Percentiles rank a stretch among this genome's conserved stretches.
phyloP scores from a whole-genome alignment of 371 early-diverging fungal species.

The Lichtheimia ramosa region DNA sequence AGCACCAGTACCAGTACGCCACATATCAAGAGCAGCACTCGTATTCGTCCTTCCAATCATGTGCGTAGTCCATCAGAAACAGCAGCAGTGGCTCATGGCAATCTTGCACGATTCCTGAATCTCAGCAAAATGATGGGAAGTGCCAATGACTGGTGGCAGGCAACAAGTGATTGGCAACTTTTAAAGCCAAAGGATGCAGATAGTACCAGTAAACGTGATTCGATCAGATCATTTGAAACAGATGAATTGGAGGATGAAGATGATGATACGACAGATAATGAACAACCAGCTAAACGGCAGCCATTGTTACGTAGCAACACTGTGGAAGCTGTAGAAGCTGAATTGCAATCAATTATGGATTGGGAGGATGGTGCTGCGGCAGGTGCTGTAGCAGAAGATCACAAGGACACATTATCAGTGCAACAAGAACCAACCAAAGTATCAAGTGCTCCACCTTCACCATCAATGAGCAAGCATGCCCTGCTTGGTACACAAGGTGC shows the following conservation, averaged over 20 bases:
- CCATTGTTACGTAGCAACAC: constrained; percentile 39
- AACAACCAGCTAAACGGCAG: constrained; percentile 6
- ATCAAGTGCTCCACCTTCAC: constrained; percentile 7
- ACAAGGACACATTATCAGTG: constrained; percentile 3
- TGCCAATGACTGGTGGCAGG: constrained; percentile 20
- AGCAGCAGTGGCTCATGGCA: constrained; percentile 2
- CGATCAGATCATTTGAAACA: constrained; percentile 23
- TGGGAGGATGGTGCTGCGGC: constrained; percentile 17
- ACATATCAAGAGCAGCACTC: not conserved
- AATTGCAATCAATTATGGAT: constrained; percentile 58
- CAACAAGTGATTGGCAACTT: constrained; percentile 7
- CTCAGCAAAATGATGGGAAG: constrained; percentile 32
- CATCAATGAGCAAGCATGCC: constrained; percentile 13
- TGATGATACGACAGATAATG: not conserved
- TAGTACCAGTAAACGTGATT: not conserved
- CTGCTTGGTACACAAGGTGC: constrained; percentile 19
- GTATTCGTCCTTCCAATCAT: constrained; percentile 1
- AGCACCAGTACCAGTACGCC: not conserved
- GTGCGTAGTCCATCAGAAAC: not conserved
- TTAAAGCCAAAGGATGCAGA: not conserved
- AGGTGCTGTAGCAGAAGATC: constrained; percentile 5
- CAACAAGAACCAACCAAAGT: not conserved
- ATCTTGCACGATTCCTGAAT: constrained; percentile 18
- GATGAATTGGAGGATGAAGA: constrained; percentile 10
- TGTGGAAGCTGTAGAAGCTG: constrained; percentile 65